These are phyloP conservation scores for Naumovozyma baii DNA, from an alignment of 805 yeast species.

Conservation along the genomic window DNA sequence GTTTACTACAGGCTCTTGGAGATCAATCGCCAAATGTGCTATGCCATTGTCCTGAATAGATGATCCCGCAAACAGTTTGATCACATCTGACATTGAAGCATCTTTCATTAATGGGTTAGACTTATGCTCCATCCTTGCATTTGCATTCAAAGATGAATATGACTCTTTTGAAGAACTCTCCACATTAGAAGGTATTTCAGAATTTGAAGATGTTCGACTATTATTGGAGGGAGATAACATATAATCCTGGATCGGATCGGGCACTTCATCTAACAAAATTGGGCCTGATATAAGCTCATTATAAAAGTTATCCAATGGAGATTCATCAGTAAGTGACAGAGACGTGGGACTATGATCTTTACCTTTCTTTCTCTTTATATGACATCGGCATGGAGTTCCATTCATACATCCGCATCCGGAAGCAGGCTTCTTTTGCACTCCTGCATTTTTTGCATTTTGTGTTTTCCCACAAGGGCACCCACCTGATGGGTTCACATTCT, in stretches of 20 bases:
- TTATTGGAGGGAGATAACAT: background rate
- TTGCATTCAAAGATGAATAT: background rate
- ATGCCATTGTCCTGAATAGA: background rate
- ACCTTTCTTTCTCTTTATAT: slow-evolving; percentile 4
- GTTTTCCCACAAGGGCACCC: slow-evolving; percentile 8
- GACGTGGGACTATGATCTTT: background rate
- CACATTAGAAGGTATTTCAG: no score
- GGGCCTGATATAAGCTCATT: background rate
- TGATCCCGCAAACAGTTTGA: background rate
- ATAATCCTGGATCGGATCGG: background rate
- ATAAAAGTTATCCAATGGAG: background rate
- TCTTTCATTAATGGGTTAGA: background rate
- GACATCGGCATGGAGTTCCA: slow-evolving; percentile 10
- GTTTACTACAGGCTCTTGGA: no score
- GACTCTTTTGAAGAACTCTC: no score
- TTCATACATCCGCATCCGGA: slow-evolving; percentile 3
- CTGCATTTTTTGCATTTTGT: background rate
- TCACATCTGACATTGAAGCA: background rate
- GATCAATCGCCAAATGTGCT: no score
- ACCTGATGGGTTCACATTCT: slow-evolving; percentile 46
- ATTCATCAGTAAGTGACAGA: background rate
- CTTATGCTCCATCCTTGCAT: background rate
- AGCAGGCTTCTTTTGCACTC: slow-evolving; percentile 1
- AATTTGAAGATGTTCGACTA: no score
- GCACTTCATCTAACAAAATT: background rate